These are phyloP conservation scores for Trametes punicea DNA, from an alignment of 768 basidiomycete species.

Conservation along the genomic window DNA sequence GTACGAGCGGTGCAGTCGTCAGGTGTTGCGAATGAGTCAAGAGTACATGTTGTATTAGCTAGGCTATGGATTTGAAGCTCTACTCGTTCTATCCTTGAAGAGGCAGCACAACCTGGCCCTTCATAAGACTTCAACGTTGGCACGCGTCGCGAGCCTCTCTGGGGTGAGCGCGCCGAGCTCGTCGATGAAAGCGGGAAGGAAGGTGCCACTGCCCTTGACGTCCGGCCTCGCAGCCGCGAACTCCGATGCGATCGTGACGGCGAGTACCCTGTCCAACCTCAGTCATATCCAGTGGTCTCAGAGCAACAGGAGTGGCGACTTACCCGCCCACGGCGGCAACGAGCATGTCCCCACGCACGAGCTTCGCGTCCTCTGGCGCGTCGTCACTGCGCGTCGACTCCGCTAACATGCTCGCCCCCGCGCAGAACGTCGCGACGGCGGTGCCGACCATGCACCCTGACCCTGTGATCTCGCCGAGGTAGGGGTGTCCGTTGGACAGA, in stretches of 20 bases:
- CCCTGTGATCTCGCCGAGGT: conserved; percentile 82
- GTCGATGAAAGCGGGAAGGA: conserved; percentile 63
- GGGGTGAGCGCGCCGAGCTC: conserved; percentile 48
- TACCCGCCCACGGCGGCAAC: conserved; percentile 75
- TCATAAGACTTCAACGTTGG: conserved; percentile 26
- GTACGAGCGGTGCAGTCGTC: not conserved
- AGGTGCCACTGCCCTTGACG: conserved; percentile 62
- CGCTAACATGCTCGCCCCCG: conserved; percentile 51
- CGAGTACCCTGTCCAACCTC: conserved; percentile 41
- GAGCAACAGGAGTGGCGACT: conserved; percentile 21
- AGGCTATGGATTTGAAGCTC: not conserved
- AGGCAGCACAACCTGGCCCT: no score
- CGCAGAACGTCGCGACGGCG: conserved; percentile 76
- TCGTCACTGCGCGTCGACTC: conserved; percentile 24
- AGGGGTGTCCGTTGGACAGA: conserved; percentile 67
- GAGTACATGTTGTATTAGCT: not conserved
- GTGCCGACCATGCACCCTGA: conserved; percentile 86
- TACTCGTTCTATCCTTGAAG: not conserved
- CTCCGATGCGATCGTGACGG: conserved; percentile 60
- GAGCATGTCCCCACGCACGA: conserved; percentile 79
- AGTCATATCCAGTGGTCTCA: not conserved
- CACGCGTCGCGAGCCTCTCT: conserved; percentile 30
- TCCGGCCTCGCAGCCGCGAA: conserved; percentile 47
- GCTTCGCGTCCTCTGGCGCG: conserved; percentile 33
- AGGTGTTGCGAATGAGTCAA: no score